A percentile compares a stretch with the other conserved stretches of the same genome.
Conservation (phyloP, 306 rosid genomes). For the Rubus parviflorus region DNA sequence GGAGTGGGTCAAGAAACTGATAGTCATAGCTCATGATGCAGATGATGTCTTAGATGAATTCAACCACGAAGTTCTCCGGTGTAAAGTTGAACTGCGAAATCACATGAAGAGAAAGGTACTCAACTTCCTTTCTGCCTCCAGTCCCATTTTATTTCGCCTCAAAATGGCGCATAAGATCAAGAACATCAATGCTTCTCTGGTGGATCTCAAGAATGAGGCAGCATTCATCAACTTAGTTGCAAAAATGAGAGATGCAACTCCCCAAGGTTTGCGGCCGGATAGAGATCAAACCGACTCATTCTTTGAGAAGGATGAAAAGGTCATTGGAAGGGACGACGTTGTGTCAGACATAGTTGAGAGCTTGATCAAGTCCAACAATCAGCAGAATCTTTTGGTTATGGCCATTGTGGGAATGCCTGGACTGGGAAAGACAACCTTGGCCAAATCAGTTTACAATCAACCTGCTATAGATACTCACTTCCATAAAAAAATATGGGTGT, state of each 20-base stretch:
- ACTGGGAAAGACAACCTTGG: slow-evolving; percentile 25
- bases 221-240: no score
- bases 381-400: not conserved
- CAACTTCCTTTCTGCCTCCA: no score
- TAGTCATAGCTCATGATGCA: no score
- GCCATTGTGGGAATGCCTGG: slow-evolving; percentile 26
- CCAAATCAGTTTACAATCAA: slow-evolving; percentile 8
- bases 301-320: not conserved
- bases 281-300: not conserved
- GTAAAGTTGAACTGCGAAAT: no score
- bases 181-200: not conserved
- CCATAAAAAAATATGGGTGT: slow-evolving; percentile 17
- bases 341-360: not conserved
- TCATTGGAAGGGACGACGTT: not conserved
- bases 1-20: no score
- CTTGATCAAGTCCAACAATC: not conserved
- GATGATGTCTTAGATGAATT: no score
- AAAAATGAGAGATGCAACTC: not conserved
- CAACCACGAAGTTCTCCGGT: no score
- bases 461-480: not conserved
- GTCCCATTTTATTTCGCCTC: no score
- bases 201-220: not conserved
- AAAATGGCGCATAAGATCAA: not conserved
- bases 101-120: no score
- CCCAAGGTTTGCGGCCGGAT: not conserved